Evolutionary conservation across 2,329 filamentous ascomycete genomes (phyloP).

Genomic region (Aspergillus ibericus): DNA sequence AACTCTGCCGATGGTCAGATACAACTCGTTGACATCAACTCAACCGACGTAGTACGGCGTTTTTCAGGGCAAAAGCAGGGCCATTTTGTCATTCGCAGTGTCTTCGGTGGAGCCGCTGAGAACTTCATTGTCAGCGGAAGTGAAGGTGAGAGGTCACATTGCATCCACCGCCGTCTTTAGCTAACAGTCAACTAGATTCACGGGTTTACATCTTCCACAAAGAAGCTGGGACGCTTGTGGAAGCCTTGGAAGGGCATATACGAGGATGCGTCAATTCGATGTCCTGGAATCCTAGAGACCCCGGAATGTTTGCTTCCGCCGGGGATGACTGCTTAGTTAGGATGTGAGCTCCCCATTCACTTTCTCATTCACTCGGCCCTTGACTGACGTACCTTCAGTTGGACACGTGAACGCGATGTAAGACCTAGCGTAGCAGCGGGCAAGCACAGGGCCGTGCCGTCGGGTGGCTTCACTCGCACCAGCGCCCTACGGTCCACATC

Average conservation of each 20-base stretch:
- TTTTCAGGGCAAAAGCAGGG: slow-evolving; percentile 76
- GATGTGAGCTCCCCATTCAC: slow-evolving; percentile 64
- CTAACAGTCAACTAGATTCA: slow-evolving; percentile 52
- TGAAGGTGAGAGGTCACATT: slow-evolving; percentile 62
- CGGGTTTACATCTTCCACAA: slow-evolving; percentile 89
- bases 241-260: slow-evolving; percentile 71
- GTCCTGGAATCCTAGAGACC: slow-evolving; percentile 81
- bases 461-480: slow-evolving; percentile 39
- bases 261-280: slow-evolving; percentile 81
- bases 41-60: slow-evolving; percentile 67
- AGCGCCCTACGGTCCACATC: slow-evolving; percentile 45
- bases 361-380: background rate
- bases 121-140: slow-evolving; percentile 90
- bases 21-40: slow-evolving; percentile 74
- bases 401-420: slow-evolving; percentile 37
- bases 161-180: slow-evolving; percentile 6
- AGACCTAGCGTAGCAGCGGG: slow-evolving; percentile 24
- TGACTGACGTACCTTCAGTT: slow-evolving; percentile 25
- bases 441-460: slow-evolving; percentile 31
- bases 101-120: slow-evolving; percentile 86
- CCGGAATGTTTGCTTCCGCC: slow-evolving; percentile 83
- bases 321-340: slow-evolving; percentile 83
- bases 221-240: slow-evolving; percentile 72
- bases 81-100: slow-evolving; percentile 75
- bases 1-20: slow-evolving; percentile 78